Conservation (phyloP, 1,284 basidiomycete species). For the Sanguinoderma infundibulare region DNA sequence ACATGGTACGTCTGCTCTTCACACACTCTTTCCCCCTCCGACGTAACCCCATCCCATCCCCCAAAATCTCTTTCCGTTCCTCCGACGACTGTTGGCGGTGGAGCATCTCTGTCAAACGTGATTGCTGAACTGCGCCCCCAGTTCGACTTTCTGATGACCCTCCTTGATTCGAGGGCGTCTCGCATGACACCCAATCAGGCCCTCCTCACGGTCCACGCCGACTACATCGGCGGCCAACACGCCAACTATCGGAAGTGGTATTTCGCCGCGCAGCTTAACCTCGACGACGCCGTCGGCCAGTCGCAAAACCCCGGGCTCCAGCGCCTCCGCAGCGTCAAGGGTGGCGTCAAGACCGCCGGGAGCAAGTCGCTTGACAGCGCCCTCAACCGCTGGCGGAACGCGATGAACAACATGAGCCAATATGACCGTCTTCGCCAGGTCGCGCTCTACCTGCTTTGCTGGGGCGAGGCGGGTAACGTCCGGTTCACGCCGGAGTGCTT, state of each 20-base stretch:
- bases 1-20: slow-evolving; percentile 65
- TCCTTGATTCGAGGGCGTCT: slow-evolving; percentile 95
- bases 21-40: neutral
- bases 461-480: slow-evolving; percentile 98
- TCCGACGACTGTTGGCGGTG: neutral
- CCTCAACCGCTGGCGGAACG: slow-evolving; percentile 93
- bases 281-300: slow-evolving; percentile 97
- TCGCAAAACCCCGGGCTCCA: slow-evolving; percentile 93
- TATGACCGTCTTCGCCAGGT: slow-evolving; percentile 98
- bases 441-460: slow-evolving; percentile 94
- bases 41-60: neutral
- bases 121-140: slow-evolving; percentile 32
- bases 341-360: slow-evolving; percentile 58
- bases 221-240: slow-evolving; percentile 97
- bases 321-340: slow-evolving; percentile 85
- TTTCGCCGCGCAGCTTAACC: slow-evolving; percentile 98
- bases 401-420: slow-evolving; percentile 99
- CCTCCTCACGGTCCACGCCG: slow-evolving; percentile 93
- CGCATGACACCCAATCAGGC: slow-evolving; percentile 99
- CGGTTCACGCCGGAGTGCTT: slow-evolving; percentile 97
- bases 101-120: neutral
- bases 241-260: slow-evolving; percentile 99
- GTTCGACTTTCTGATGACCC: slow-evolving; percentile 99
- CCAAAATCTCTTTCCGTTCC: neutral
- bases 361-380: slow-evolving; percentile 93